A percentile compares a stretch with the other conserved stretches of the same genome.
phyloP scores from a whole-genome alignment of 2,329 filamentous ascomycete species.

The Piedraia hortae region DNA sequence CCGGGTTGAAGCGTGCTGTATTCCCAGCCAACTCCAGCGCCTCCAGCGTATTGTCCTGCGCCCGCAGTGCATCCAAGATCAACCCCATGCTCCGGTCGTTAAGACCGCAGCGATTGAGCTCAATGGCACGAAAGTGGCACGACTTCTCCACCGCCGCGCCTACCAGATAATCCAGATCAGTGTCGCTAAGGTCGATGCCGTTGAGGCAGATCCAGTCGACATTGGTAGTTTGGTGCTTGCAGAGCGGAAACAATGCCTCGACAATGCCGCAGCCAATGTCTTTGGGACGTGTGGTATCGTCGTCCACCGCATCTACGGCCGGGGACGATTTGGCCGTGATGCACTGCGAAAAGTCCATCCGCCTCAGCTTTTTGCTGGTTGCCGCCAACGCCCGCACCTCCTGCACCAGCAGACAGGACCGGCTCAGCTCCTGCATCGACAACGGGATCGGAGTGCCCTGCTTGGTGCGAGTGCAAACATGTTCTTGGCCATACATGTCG shows the following conservation, averaged over 20 bases:
- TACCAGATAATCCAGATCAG: conserved; percentile 38
- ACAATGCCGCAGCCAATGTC: conserved; percentile 42
- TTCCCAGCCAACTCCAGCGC: conserved; percentile 39
- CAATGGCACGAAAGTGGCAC: conserved; percentile 38
- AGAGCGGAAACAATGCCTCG: conserved; percentile 40
- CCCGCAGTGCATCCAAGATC: conserved; percentile 33
- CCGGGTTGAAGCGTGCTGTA: conserved; percentile 33
- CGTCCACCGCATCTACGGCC: conserved; percentile 14
- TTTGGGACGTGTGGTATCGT: conserved; percentile 18
- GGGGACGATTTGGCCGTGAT: conserved; percentile 26
- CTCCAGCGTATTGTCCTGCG: conserved; percentile 39
- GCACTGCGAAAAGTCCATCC: conserved; percentile 36
- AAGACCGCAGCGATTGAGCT: conserved; percentile 35
- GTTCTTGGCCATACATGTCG: conserved; percentile 32
- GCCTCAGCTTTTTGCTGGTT: conserved; percentile 33
- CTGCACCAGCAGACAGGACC: conserved; percentile 34
- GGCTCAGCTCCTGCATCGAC: conserved; percentile 24
- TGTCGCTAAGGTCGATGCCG: conserved; percentile 40
- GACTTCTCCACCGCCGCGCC: conserved; percentile 37
- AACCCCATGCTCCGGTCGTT: conserved; percentile 31
- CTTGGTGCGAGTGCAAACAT: conserved; percentile 31
- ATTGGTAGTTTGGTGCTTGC: conserved; percentile 37
- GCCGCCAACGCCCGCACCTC: conserved; percentile 39
- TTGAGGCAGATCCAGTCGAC: conserved; percentile 44
- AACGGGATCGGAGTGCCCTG: conserved; percentile 27